Evolutionary conservation across 306 rosid genomes (phyloP).

Genomic region (Hippophae rhamnoides): DNA sequence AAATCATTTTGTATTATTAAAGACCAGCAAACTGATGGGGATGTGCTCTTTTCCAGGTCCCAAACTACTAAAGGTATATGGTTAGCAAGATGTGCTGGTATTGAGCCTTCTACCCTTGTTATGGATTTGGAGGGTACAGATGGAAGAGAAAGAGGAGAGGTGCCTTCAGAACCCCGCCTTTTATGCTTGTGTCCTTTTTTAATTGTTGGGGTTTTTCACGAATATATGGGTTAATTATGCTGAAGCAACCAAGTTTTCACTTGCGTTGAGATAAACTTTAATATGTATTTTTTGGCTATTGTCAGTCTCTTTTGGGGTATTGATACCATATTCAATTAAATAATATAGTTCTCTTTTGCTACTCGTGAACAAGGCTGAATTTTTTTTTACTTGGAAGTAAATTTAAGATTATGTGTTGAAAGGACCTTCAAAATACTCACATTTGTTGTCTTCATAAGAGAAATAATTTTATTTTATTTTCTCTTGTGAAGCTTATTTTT

Average conservation of each 20-base stretch:
- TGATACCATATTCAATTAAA: too few species aligned
- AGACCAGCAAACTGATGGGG: constrained; percentile 8
- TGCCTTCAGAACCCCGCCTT: constrained; percentile 20
- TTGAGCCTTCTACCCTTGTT: constrained; percentile 88
- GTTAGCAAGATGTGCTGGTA: constrained; percentile 83
- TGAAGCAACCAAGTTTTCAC: too few species aligned
- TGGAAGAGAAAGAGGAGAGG: constrained; percentile 99
- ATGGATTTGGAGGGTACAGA: constrained; percentile 99
- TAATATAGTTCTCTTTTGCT: too few species aligned
- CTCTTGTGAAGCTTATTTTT: not conserved
- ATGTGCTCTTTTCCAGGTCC: constrained; percentile 52
- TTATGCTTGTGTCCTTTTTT: not conserved
- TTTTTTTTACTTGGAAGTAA: not conserved
- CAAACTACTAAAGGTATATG: constrained; percentile 99
- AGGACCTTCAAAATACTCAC: too few species aligned
- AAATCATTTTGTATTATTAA: constrained; percentile 1
- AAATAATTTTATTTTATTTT: not conserved
- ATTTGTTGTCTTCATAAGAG: too few species aligned
- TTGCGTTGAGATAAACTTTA: too few species aligned
- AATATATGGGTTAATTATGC: too few species aligned
- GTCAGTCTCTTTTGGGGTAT: too few species aligned
- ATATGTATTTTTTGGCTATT: too few species aligned
- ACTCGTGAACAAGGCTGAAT: too few species aligned
- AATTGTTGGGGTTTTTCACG: too few species aligned
- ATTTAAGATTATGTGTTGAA: too few species aligned